Percentiles rank a stretch among this genome's conserved stretches.
These are phyloP conservation scores for Serendipita vermifera DNA, from an alignment of 768 basidiomycete genomes.

Conservation along the genomic window DNA sequence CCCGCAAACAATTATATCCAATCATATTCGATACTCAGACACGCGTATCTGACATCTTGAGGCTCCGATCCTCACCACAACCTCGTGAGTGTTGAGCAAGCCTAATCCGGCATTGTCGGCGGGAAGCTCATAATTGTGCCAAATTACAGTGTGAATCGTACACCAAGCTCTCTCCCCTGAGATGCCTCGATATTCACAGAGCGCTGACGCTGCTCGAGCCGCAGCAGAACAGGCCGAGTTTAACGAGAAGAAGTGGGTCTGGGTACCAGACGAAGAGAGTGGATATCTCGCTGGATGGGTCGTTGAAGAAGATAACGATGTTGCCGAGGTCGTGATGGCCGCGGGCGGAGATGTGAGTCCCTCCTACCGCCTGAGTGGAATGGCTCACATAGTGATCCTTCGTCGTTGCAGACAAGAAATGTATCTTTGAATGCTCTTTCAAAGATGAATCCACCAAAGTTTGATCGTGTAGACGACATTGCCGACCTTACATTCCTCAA, in stretches of 20 bases:
- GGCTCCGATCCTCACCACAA: too few relatives aligned
- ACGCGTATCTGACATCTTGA: too few relatives aligned
- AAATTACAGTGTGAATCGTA: too few relatives aligned
- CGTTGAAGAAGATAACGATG: conserved; percentile 69
- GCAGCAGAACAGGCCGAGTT: conserved; percentile 91
- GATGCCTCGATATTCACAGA: conserved; percentile 26
- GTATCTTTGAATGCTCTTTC: conserved; percentile 71
- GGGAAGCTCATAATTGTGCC: too few relatives aligned
- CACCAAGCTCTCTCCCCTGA: too few relatives aligned
- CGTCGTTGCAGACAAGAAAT: conserved; percentile 36
- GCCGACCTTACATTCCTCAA: conserved; percentile 96
- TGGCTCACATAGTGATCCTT: conserved; percentile 22
- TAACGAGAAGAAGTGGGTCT: conserved; percentile 98
- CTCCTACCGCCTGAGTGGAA: background rate
- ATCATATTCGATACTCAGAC: too few relatives aligned
- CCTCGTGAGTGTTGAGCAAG: too few relatives aligned
- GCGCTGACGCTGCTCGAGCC: conserved; percentile 59
- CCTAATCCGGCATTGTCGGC: too few relatives aligned
- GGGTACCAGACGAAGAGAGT: conserved; percentile 86
- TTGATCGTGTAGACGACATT: conserved; percentile 94
- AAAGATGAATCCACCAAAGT: conserved; percentile 98
- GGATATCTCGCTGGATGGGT: conserved; percentile 96
- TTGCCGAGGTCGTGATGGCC: conserved; percentile 74
- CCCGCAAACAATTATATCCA: too few relatives aligned
- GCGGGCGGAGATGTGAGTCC: conserved; percentile 62